Base-by-base conservation (phyloP, 345 rosid species). In the Boechera divaricarpa region DNA sequence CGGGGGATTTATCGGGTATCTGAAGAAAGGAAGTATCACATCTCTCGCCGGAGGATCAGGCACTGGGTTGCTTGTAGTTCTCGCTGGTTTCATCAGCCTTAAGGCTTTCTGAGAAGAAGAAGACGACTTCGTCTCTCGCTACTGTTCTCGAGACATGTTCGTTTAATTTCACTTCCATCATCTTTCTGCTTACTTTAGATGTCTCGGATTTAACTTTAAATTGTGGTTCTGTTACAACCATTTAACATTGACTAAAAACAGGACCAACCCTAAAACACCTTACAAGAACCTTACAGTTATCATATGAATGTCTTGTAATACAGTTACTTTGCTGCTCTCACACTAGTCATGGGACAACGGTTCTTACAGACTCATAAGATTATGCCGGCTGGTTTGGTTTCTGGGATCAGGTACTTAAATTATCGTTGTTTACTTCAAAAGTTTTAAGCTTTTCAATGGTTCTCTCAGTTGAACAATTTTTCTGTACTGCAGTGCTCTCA, bases 301-400 rank as follows among this genome's bases (percentile, higher is more conserved):
- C 5, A 51, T 52, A 0, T 45, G 58, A 35, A 47, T 32, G 39
- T 76, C 53, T 38, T 63, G 64, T 58, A 15, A 55, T 74, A 69
- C 86, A 90, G 97, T 84, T 72, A 85, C 24, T 21, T 84, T 70
- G 96, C 85, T 1, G 62, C 28, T 9, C 84, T 91, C 72, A 88
- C 96, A 63, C 76, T 86, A 41, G 80, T 87, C 28, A 94, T 94
- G 98, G 97, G 94, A 45, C 90, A 87, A 63, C 92, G 94, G 31
- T 94, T 85, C 69, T 29, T 87, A 48, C 84, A 82, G 51, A 90
- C 98, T 60, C 87, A 88, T 4, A 94, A 91, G 86, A 81, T 94
- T 69, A 89, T 91, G 91, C 98, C 98, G 10, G 92, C 97, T 57
- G 92, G 91, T 75, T 60, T 94, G 45, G 83, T 94, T 38, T 96